These are phyloP conservation scores for Paragyromitra xinjiangensis DNA, from an alignment of 495 filamentous ascomycete genomes.

Conservation along the genomic window DNA sequence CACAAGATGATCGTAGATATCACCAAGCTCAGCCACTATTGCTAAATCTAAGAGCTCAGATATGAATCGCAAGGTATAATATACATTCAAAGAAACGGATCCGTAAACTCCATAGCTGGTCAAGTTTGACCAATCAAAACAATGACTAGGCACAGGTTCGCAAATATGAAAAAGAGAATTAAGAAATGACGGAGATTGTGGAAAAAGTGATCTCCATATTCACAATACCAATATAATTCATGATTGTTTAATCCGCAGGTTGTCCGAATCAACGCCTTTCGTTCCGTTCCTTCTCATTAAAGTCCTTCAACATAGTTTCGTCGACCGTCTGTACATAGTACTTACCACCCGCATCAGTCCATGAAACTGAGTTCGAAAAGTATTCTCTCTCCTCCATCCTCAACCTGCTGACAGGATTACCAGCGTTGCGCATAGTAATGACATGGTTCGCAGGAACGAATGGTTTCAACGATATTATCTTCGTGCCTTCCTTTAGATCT, in stretches of 20 bases:
- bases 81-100: conserved; percentile 17
- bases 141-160: conserved; percentile 29
- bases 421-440: conserved; percentile 72
- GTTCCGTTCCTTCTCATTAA: conserved; percentile 43
- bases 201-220: background rate
- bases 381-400: conserved; percentile 79
- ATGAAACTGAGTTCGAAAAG: conserved; percentile 85
- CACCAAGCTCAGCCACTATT: conserved; percentile 41
- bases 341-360: conserved; percentile 82
- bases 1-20: conserved; percentile 59
- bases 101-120: conserved; percentile 33
- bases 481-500: conserved; percentile 89
- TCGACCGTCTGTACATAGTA: conserved; percentile 92
- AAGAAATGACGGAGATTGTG: background rate
- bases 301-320: conserved; percentile 59
- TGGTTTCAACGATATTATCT: conserved; percentile 83
- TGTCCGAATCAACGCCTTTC: background rate
- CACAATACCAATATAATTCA: conserved; percentile 6
- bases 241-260: conserved; percentile 15
- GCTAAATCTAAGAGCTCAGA: background rate
- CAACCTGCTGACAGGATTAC: conserved; percentile 77
- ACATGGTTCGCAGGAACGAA: conserved; percentile 78
- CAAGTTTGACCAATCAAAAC: conserved; percentile 8
- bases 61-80: conserved; percentile 27
- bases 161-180: background rate